Conservation (phyloP, 495 filamentous ascomycete genomes). For the Hamigera avellanea region DNA sequence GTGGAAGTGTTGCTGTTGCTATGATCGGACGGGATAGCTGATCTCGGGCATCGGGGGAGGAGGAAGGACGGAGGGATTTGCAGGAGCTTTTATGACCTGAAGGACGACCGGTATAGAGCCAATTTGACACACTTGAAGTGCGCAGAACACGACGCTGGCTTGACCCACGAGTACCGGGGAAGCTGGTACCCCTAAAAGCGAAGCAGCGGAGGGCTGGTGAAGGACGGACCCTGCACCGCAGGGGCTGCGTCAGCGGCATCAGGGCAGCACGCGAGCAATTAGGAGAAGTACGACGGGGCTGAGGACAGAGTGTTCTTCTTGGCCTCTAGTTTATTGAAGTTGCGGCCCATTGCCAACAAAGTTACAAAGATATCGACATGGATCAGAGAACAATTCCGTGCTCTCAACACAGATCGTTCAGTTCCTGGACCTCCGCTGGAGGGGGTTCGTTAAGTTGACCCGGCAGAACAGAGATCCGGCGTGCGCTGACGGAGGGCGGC, state of each 20-base stretch:
- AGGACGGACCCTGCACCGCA: slow-evolving; percentile 31
- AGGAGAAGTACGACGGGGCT: background rate
- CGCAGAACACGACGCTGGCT: slow-evolving; percentile 19
- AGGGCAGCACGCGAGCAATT: slow-evolving; percentile 15
- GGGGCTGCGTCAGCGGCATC: slow-evolving; percentile 37
- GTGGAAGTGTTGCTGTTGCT: slow-evolving; percentile 6
- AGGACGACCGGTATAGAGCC: too few relatives aligned
- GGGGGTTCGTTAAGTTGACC: too few relatives aligned
- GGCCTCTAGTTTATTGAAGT: background rate
- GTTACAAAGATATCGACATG: background rate
- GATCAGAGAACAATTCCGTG: too few relatives aligned
- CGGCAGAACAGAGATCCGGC: too few relatives aligned
- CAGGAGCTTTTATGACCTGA: too few relatives aligned
- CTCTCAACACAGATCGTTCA: background rate
- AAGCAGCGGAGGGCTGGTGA: slow-evolving; percentile 5
- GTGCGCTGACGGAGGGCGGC: too few relatives aligned
- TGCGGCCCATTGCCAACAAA: background rate
- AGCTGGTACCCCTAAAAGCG: slow-evolving; percentile 7
- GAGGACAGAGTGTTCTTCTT: slow-evolving; percentile 7
- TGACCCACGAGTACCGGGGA: slow-evolving; percentile 3
- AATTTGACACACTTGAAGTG: background rate
- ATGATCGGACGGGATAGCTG: background rate
- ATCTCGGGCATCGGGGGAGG: too few relatives aligned
- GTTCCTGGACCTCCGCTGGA: background rate
- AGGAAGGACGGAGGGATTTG: slow-evolving; percentile 2